Conservation (phyloP, 2,329 filamentous ascomycete species). For the Talaromyces sp. region DNA sequence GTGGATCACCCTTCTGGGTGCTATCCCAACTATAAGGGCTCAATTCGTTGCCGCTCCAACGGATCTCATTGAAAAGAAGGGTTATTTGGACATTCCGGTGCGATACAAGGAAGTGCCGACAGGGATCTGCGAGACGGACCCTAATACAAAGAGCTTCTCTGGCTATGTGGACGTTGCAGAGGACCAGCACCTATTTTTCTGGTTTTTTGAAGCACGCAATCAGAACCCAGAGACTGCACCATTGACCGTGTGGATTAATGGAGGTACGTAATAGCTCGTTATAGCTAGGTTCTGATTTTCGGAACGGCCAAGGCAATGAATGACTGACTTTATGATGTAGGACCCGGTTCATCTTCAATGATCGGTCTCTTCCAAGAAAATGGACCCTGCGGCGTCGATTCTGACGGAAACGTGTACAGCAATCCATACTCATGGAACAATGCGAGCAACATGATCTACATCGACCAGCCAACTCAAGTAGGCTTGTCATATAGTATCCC, state of each 20-base stretch:
- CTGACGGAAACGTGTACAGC: slow-evolving; percentile 44
- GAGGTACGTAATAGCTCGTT: too few relatives aligned
- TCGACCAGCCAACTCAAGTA: slow-evolving; percentile 64
- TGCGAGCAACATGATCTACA: slow-evolving; percentile 65
- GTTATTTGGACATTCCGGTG: slow-evolving; percentile 43
- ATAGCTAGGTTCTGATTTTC: too few relatives aligned
- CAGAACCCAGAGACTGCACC: slow-evolving; percentile 47
- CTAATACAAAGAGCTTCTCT: slow-evolving; percentile 57
- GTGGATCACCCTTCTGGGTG: slow-evolving; percentile 11
- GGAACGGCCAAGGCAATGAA: too few relatives aligned
- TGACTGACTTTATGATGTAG: neutral
- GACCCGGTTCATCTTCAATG: slow-evolving; percentile 47
- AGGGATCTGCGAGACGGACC: slow-evolving; percentile 57
- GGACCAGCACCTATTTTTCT: slow-evolving; percentile 64
- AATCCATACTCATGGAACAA: slow-evolving; percentile 61
- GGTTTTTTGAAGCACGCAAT: slow-evolving; percentile 58
- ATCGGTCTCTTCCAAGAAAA: slow-evolving; percentile 45
- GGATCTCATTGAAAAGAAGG: slow-evolving; percentile 37
- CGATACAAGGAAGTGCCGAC: slow-evolving; percentile 52
- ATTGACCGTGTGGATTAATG: slow-evolving; percentile 49
- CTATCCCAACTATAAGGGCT: slow-evolving; percentile 15
- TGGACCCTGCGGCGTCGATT: slow-evolving; percentile 45
- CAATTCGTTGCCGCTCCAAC: slow-evolving; percentile 42
- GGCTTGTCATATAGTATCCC: slow-evolving; percentile 56
- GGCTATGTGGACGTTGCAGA: slow-evolving; percentile 58